These are phyloP conservation scores for Henckelia pumila DNA, from an alignment of 257 asterid genomes.

Conservation along the genomic window DNA sequence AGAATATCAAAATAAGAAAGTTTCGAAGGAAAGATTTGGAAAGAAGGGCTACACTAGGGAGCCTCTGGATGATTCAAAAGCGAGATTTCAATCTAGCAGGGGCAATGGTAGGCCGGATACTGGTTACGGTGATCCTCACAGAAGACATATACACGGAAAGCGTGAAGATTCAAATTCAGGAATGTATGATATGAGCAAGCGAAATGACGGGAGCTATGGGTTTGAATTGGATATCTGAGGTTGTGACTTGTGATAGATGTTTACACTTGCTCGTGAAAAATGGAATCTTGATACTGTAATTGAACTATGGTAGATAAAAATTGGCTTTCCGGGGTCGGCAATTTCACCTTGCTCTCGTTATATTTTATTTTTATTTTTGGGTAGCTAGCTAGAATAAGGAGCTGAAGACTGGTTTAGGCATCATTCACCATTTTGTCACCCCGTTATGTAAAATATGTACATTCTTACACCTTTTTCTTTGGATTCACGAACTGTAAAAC, in stretches of 20 bases:
- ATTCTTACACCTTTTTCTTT: constrained; percentile 14
- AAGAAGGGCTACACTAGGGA: constrained; percentile 37
- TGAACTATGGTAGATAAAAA: constrained; percentile 4
- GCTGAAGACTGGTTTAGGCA: constrained; percentile 33
- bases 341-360: constrained; percentile 1
- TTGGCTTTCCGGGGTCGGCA: background rate
- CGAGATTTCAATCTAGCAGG: constrained; percentile 20
- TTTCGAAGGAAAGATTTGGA: constrained; percentile 30
- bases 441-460: constrained; percentile 21
- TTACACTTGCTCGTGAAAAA: constrained; percentile 14
- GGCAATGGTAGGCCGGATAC: constrained; percentile 23
- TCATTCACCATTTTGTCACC: constrained; percentile 27
- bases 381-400: constrained; percentile 17
- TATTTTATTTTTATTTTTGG: background rate
- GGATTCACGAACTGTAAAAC: constrained; percentile 12
- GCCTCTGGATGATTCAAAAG: constrained; percentile 28
- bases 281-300: background rate
- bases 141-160: constrained; percentile 25
- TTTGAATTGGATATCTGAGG: constrained; percentile 35
- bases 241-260: constrained; percentile 3
- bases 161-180: constrained; percentile 32
- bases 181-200: constrained; percentile 58
- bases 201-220: constrained; percentile 65
- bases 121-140: constrained; percentile 26
- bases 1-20: constrained; percentile 27